Conservation (phyloP, 2,329 filamentous ascomycete species). For the Cladosporium oxysporum region DNA sequence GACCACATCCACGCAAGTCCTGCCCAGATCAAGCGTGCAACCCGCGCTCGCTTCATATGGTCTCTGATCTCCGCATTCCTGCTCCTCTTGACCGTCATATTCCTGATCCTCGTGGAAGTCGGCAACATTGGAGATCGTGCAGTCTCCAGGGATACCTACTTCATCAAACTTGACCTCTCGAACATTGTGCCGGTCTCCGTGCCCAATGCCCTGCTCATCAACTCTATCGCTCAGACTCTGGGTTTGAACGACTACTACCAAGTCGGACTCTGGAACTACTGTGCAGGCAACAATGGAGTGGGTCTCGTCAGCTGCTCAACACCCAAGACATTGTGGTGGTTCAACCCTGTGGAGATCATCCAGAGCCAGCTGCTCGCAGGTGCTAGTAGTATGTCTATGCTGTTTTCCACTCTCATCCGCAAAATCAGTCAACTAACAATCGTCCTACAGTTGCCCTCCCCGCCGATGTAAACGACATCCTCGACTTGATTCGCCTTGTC, state of each 20-base stretch:
- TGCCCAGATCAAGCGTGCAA: conserved; percentile 49
- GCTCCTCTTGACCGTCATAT: conserved; percentile 74
- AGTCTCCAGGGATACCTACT: conserved; percentile 71
- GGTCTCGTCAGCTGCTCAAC: conserved; percentile 76
- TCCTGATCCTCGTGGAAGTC: conserved; percentile 78
- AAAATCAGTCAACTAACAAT: conserved; percentile 27
- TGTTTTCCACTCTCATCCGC: not conserved
- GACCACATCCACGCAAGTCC: conserved; percentile 36
- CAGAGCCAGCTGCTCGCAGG: conserved; percentile 77
- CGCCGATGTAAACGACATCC: conserved; percentile 68
- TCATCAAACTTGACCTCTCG: conserved; percentile 80
- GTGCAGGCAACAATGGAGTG: conserved; percentile 76
- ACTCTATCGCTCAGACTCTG: conserved; percentile 81
- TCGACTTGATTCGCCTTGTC: conserved; percentile 71
- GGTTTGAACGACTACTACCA: conserved; percentile 94
- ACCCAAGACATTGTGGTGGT: conserved; percentile 76
- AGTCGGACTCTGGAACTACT: conserved; percentile 88
- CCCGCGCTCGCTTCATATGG: conserved; percentile 59
- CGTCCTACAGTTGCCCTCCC: conserved; percentile 67
- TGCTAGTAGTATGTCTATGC: conserved; percentile 64
- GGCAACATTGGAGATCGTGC: conserved; percentile 66
- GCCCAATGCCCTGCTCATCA: conserved; percentile 74
- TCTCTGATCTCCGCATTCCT: conserved; percentile 66
- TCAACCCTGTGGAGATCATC: conserved; percentile 84
- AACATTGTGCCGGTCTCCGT: conserved; percentile 75